Conservation (phyloP, 257 asterid genomes). For the Gardenia jasminoides region DNA sequence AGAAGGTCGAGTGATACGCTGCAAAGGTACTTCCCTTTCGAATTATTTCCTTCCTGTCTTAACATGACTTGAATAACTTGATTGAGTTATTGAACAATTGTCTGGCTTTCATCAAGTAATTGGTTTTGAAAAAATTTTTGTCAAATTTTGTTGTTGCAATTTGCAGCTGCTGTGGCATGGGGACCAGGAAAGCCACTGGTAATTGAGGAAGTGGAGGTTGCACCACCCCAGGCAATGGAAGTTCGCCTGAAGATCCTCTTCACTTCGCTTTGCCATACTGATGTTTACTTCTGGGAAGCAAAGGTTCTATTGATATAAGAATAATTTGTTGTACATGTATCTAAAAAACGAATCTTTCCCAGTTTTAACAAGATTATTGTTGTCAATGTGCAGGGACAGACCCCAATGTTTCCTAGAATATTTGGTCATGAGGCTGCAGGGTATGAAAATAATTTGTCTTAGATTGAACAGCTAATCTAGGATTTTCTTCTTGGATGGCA, state of each 20-base stretch:
- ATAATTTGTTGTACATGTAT: no score
- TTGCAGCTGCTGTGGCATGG: slow-evolving; percentile 65
- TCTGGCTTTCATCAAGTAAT: no score
- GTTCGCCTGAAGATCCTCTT: slow-evolving; percentile 66
- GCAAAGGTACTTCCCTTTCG: slow-evolving; percentile 42
- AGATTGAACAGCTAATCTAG: no score
- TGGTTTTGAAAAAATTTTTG: no score
- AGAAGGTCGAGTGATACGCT: slow-evolving; percentile 48
- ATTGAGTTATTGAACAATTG: no score
- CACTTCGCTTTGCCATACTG: slow-evolving; percentile 80
- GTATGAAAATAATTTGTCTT: not conserved
- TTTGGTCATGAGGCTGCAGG: slow-evolving; percentile 9
- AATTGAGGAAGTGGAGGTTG: slow-evolving; percentile 73
- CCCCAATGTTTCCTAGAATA: slow-evolving; percentile 8
- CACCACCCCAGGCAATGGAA: slow-evolving; percentile 78
- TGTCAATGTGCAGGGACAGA: slow-evolving; percentile 3
- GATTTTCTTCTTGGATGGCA: no score
- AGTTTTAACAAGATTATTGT: not conserved
- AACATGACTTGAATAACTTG: no score
- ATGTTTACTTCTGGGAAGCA: slow-evolving; percentile 82
- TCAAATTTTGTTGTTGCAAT: not conserved
- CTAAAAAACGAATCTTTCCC: no score
- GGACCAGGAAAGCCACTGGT: slow-evolving; percentile 70
- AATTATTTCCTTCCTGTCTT: no score
- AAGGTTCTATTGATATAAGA: slow-evolving; percentile 31